Base-by-base conservation (phyloP, 169 alveolate genomes). In the Cryptosporidium baileyi region DNA sequence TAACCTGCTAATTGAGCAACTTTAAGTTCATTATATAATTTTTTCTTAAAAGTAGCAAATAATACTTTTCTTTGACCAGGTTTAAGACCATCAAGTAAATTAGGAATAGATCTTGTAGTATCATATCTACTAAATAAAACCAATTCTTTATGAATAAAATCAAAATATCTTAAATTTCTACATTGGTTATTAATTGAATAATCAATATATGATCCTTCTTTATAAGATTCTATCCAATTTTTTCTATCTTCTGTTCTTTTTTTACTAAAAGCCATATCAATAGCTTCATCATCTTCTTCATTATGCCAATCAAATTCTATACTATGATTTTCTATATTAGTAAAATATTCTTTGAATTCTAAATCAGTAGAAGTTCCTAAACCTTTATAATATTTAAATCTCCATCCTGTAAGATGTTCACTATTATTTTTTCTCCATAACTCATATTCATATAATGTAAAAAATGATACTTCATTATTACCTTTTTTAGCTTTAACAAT, bases 301-400 rank as follows among this genome's bases (percentile, higher is more conserved):
- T 94, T 98, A 63, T 62, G 67, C 80, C 94, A 89, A 24, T 91
- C 91, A 88, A 97, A 97, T 30, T 91, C 95, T 34, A 97, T 95
- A 63, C 93, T 91, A 92, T 98, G 99, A 47, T 93, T 88, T 22
- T 92, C 93, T 7, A 98, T 93, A 82, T 96, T 95, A n/a, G 96
- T 89, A 92, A 98, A 98, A 89, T 98, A 98, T 89, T 98, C 99
- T 92, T 97, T 96, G 59, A 99, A 99, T 92, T 98, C 99, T 81
- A 95, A 94, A 65, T 96, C 97, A 11, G 99, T 96, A 17, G 99
- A 96, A 5, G 99, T 98, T 26, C 99, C 99, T 65, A 98, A 93
- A 63, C 99, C 99, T 96, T 98, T 98, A 98, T 98, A 98, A 95
- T 98, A 98, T 90, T 98, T 98, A 61, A 97, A 96, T 80, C 95